Conservation (phyloP, 768 basidiomycete genomes). For the Zangia roseola region DNA sequence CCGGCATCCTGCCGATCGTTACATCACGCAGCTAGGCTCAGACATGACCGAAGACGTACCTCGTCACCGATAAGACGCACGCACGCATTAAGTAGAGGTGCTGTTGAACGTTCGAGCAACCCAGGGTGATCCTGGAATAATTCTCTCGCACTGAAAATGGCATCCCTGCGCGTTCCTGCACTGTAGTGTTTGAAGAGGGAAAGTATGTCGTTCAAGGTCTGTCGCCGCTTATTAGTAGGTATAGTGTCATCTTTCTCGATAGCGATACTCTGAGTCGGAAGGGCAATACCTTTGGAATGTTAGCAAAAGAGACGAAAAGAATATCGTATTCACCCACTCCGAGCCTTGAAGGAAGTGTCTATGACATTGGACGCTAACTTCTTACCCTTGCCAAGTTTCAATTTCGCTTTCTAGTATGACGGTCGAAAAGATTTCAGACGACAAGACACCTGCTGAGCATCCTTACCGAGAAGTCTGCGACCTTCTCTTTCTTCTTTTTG, state of each 20-base stretch:
- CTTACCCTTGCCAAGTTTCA: conserved; percentile 97
- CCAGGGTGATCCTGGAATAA: conserved; percentile 62
- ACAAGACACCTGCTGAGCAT: background rate
- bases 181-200: conserved; percentile 83
- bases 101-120: conserved; percentile 50
- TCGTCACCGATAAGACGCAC: conserved; percentile 81
- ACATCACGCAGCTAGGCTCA: background rate
- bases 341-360: conserved; percentile 94
- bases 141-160: conserved; percentile 69
- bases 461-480: conserved; percentile 79
- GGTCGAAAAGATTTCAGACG: conserved; percentile 1
- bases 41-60: conserved; percentile 40
- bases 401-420: conserved; percentile 77
- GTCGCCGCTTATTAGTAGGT: conserved; percentile 75
- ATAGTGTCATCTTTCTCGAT: conserved; percentile 50
- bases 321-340: conserved; percentile 56
- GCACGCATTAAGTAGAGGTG: conserved; percentile 55
- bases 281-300: conserved; percentile 67
- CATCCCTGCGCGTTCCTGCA: conserved; percentile 73
- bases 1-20: conserved; percentile 58
- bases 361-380: conserved; percentile 77
- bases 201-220: conserved; percentile 75
- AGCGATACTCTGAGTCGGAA: conserved; percentile 81
- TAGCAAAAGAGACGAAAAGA: conserved; percentile 5
- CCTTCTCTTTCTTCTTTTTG: conserved; percentile 86